These are phyloP conservation scores for Solidago caesia DNA, from an alignment of 129 eudicot genomes.

Conservation along the genomic window DNA sequence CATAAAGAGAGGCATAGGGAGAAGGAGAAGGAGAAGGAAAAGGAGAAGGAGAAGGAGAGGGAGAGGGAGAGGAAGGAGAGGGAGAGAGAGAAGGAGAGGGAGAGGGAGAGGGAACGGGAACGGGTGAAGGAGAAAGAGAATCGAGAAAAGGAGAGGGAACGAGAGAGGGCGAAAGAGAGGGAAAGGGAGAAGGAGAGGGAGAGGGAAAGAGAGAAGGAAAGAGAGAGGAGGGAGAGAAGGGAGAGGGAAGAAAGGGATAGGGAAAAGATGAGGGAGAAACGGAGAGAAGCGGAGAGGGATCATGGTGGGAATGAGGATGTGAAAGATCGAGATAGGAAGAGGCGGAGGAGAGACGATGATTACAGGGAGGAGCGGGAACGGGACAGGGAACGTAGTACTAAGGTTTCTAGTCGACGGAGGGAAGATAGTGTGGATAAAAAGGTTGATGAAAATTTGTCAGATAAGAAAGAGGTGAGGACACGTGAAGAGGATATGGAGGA, in stretches of 20 bases:
- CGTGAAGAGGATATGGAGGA: conserved; percentile 77
- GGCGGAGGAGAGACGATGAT: conserved; percentile 62
- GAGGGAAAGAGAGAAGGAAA: neutral
- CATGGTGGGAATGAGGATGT: conserved; percentile 50
- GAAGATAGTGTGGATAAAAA: conserved; percentile 56
- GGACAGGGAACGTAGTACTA: conserved; percentile 23
- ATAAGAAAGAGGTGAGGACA: conserved; percentile 39
- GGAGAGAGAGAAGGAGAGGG: conserved; percentile 31
- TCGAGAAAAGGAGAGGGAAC: conserved; percentile 37
- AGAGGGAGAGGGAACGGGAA: conserved; percentile 36
- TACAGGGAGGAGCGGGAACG: conserved; percentile 53
- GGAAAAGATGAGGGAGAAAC: conserved; percentile 48
- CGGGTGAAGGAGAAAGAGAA: conserved; percentile 41
- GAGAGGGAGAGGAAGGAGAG: conserved; percentile 25
- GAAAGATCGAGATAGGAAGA: conserved; percentile 53
- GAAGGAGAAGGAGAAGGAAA: conserved; percentile 39
- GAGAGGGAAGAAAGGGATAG: conserved; percentile 19
- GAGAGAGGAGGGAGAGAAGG: neutral
- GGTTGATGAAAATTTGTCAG: conserved; percentile 42
- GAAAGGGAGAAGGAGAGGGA: neutral
- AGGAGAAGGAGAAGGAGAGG: conserved; percentile 15
- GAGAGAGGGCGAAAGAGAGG: neutral
- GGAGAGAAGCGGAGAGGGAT: conserved; percentile 51
- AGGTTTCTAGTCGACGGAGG: conserved; percentile 50
- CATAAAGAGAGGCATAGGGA: conserved; percentile 55